Evolutionary conservation across 148 eudicot genomes (phyloP).

Genomic region (Spergularia bocconei): DNA sequence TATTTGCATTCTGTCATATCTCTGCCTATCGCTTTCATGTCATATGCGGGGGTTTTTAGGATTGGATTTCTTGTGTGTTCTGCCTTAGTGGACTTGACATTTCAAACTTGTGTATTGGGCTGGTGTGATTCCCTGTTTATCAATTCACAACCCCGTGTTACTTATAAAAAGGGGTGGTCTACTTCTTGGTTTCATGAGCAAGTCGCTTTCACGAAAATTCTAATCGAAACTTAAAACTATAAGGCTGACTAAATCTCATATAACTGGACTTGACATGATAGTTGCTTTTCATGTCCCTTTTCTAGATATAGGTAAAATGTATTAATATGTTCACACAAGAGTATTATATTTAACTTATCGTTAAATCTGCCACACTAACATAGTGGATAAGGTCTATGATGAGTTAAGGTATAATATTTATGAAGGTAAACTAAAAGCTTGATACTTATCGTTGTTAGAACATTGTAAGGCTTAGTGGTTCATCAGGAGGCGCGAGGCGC

Average conservation of each 20-base stretch:
- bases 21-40: no score
- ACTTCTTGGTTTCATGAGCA: background rate
- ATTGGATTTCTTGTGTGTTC: no score
- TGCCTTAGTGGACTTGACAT: no score
- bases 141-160: no score
- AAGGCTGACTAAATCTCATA: background rate
- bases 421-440: background rate
- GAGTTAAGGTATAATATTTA: background rate
- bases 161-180: no score
- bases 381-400: background rate
- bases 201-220: background rate
- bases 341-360: background rate
- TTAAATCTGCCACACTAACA: background rate
- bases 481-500: no score
- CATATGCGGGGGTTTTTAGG: no score
- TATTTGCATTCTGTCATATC: no score
- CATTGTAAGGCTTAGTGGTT: background rate
- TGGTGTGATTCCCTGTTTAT: no score
- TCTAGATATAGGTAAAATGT: background rate
- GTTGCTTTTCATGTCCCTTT: background rate
- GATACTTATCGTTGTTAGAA: background rate
- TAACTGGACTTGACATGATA: background rate
- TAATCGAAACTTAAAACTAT: background rate
- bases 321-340: no score
- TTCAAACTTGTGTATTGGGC: no score